Base-by-base conservation (phyloP, 2,329 filamentous ascomycete genomes). In the Calonectria henricotiae region DNA sequence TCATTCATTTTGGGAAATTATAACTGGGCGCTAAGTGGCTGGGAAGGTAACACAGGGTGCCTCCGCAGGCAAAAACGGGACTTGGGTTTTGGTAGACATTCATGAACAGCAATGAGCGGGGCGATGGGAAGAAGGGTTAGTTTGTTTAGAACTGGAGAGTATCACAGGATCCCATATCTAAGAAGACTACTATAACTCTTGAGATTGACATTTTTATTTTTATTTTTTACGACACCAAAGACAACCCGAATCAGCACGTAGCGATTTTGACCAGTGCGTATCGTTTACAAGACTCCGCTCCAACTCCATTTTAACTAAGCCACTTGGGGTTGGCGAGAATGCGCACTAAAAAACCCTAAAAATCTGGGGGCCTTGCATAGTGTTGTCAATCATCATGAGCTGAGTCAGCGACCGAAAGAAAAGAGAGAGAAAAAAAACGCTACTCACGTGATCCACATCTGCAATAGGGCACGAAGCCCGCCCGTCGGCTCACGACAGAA, bases 391-490 rank as follows among this genome's bases (percentile, higher is more conserved):
- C 3, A n/a, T 35, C 32, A 25, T n/a, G 4, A 6, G 17, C 6
- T 35, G 17, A 35, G 51, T 39, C 32, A 20, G 30, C 70, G 62
- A 71, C 27, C 27, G 27, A 30, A 30, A 30, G 27, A 30, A 4
- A 7, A 30, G 27, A 30, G 27, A 30, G 17, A 20, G 6, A 20
- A 44, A 20, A 44, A 44, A 44, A 44, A 4, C 27, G 7, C 20
- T 23, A 11, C 43, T 2, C 72, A 76, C 68, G 73, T 74, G 74
- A 69, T 11, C 37, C 23, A 55, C 37, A 71, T 37, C 12, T 37
- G 35, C 44, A 37, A 63, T 83, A 83, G 82, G 82, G 82, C 81
- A 81, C 66, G 68, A 74, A 80, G 75, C 77, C 80, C 81, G 79
- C 74, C 77, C 71, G 61, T 62, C 62, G 44, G 67, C 74, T 76